Conservation (phyloP, 2,329 filamentous ascomycete genomes). For the Venturia nashicola region DNA sequence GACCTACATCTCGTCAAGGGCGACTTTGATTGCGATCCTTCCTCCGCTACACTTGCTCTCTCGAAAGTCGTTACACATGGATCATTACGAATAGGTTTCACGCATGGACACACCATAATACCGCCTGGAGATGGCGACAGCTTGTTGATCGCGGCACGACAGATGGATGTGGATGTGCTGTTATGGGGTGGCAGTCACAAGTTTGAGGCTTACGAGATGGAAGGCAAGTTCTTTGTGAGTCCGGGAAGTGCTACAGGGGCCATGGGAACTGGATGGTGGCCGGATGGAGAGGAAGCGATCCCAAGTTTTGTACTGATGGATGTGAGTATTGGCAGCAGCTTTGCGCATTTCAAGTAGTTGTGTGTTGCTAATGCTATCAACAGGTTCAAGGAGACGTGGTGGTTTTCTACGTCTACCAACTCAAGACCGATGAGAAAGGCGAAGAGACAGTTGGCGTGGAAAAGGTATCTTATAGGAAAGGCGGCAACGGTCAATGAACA, state of each 20-base stretch:
- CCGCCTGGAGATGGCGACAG: conserved; percentile 56
- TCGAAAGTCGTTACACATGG: conserved; percentile 61
- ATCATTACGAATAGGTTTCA: conserved; percentile 55
- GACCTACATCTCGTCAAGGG: conserved; percentile 60
- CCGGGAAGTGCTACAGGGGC: conserved; percentile 57
- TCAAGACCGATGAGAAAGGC: conserved; percentile 39
- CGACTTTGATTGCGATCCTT: conserved; percentile 55
- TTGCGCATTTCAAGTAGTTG: background rate
- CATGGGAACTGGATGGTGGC: conserved; percentile 47
- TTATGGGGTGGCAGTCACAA: conserved; percentile 59
- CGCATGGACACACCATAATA: conserved; percentile 59
- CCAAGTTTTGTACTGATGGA: conserved; percentile 98
- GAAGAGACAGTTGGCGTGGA: conserved; percentile 42
- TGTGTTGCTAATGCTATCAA: background rate
- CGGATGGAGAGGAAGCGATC: conserved; percentile 51
- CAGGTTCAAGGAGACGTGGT: conserved; percentile 93
- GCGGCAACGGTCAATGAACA: conserved; percentile 6
- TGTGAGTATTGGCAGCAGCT: conserved; percentile 45
- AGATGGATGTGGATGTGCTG: conserved; percentile 60
- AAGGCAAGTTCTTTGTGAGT: conserved; percentile 61
- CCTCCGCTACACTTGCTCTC: conserved; percentile 50
- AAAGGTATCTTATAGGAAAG: conserved; percentile 43
- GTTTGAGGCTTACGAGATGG: conserved; percentile 61
- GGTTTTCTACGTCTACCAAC: conserved; percentile 80
- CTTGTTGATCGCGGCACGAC: conserved; percentile 53